Base-by-base conservation (phyloP, 208 protist genomes). In the Wallacemonas rigidus region DNA sequence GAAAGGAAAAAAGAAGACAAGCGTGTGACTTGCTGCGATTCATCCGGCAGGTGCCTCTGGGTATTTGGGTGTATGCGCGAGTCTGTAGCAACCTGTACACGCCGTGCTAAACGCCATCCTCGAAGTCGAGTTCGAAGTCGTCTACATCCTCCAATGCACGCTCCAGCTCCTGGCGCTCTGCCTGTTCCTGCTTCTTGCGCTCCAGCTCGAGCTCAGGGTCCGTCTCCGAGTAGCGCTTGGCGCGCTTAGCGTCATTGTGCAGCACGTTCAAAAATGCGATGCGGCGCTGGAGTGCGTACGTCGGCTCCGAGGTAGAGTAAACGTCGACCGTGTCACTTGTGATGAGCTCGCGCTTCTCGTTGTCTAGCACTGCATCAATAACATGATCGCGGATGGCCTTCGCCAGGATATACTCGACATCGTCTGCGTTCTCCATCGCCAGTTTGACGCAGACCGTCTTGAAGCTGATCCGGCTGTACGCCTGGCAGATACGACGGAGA, bases 371-470 rank as follows among this genome's bases (percentile, higher is more conserved):
- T 1, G 98, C 98, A 72, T 98, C 96, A 75, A 99, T 99, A 15
- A 99, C 98, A 67, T 97, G 94, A 83, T 99, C 97, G 71, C 89
- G 90, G 65, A 99, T 99, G 41, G 98, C 98, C 86, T 99, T 99
- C 48, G 98, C 90, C 47, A 98, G 94, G 71, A 99, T 99, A 82
- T 97, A 98, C 89, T 99, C 97, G 6, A 95, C 97, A 89, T 99
- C 98, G 17, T 97, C 88, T 8, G 91, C 77, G 69, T 95, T 96
- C 74, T 98, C 97, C 70, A 99, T 96, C 4, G 95, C 77, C 35
- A 99, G 89, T 86, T 99, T 99, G 56, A 86, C 71, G 75, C 94
- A 97, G 67, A 99, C 87, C 65, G 99, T 98, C 2, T 75, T 67
- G 41, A 99, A 93, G 60, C 97, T 98, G 74, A 99, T 99, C 70